Base-by-base conservation (phyloP, 805 yeast species). In the Metschnikowia kofuensis region DNA sequence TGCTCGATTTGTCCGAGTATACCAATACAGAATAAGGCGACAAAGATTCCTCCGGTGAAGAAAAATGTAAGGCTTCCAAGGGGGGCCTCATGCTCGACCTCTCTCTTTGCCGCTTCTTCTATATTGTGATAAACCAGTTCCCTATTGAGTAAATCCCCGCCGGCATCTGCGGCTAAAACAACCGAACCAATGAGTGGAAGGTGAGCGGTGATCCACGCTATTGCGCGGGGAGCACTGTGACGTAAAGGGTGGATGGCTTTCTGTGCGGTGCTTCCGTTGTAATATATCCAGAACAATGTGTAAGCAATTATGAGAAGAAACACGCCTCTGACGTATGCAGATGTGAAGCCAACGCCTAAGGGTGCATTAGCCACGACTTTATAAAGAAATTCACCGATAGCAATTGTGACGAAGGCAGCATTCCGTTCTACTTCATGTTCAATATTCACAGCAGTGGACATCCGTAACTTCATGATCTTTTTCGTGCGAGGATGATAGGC, bases 371-470 rank as follows among this genome's bases (percentile, higher is more conserved):
- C 77, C 7, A 80, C 84, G 8, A 79, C 66, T 37, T 74, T 76
- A 56, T 76, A 80, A 12, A 82, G 63, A 53, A 80, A 83, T 53
- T 83, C 87, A 34, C 88, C 88, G 52, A 83, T 72, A 5, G 85
- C 86, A 62, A 84, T 82, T 54, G 82, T 75, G 46, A 72, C 82
- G 57, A 83, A 83, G 0, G 83, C 79, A 2, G 77, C 72, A 56
- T 70, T 73, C 47, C 88, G 62, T 57, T 84, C 88, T 28, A 80
- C 84, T 58, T 82, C 86, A 58, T 83, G 87, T 54, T 82, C 87
- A 48, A 84, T 79, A 58, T 81, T 82, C 51, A 82, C 60, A 1
- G 87, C 87, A 0, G 88, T 80, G 10, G 84, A 74, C 47, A 71
- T 74, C 12, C 68, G 70, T 45, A 77, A 59, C 10, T 69, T 63